phyloP scores from a whole-genome alignment of 805 yeast genomes.

The Cyberlindnera meyerae region DNA sequence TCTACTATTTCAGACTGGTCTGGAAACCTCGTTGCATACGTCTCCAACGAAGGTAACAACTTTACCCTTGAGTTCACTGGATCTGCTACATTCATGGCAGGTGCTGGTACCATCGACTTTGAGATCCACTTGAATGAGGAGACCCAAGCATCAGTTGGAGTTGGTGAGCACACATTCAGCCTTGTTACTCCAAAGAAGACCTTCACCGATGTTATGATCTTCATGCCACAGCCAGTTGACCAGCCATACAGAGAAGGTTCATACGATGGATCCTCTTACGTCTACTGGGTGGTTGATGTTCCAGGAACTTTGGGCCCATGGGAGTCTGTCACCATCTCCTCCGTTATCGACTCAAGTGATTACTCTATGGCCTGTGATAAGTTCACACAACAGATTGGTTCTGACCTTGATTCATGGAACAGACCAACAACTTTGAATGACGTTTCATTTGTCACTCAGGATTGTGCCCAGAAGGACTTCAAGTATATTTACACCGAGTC shows the following conservation, averaged over 20 bases:
- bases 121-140: not conserved
- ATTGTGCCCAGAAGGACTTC: not conserved
- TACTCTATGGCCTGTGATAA: not conserved
- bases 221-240: not conserved
- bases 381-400: not conserved
- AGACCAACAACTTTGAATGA: not conserved
- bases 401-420: not conserved
- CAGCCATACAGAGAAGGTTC: not conserved
- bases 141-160: not conserved
- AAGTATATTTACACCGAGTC: not conserved
- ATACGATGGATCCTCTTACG: not conserved
- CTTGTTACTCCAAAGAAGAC: not conserved
- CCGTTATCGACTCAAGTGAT: not conserved
- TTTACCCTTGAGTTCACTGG: not conserved
- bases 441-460: not conserved
- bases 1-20: not conserved
- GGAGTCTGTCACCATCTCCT: slow-evolving; percentile 1
- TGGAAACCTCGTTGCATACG: not conserved
- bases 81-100: not conserved
- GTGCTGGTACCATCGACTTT: not conserved
- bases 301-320: slow-evolving; percentile 1
- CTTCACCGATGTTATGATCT: not conserved
- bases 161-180: not conserved
- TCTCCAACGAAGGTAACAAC: not conserved
- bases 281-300: slow-evolving; percentile 1